These are phyloP conservation scores for Cercospora sp. DNA, from an alignment of 2,329 filamentous ascomycete genomes.

Conservation along the genomic window DNA sequence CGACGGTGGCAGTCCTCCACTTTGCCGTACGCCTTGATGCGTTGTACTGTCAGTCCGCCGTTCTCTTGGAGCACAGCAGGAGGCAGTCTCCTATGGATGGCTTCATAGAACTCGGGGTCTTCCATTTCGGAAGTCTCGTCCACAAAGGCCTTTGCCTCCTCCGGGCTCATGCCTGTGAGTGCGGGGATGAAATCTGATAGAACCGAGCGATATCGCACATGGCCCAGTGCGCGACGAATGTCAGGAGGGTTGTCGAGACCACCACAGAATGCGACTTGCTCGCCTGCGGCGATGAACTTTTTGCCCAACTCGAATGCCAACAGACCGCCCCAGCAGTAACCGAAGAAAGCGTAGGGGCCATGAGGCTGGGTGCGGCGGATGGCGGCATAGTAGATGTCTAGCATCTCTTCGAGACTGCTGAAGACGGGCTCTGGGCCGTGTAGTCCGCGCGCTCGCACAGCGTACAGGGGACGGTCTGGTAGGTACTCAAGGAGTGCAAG, in stretches of 20 bases:
- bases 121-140: conserved; percentile 20
- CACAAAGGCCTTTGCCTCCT: conserved; percentile 19
- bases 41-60: not conserved
- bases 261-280: conserved; percentile 47
- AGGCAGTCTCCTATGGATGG: not conserved
- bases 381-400: conserved; percentile 44
- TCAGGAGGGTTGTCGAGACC: conserved; percentile 53
- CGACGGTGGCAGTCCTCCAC: not conserved
- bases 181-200: conserved; percentile 25
- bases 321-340: conserved; percentile 55
- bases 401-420: conserved; percentile 42
- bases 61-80: not conserved
- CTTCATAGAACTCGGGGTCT: conserved; percentile 25
- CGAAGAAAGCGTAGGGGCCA: conserved; percentile 55
- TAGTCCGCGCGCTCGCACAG: conserved; percentile 49
- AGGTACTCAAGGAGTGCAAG: conserved; percentile 43
- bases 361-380: conserved; percentile 48
- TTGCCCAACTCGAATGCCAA: conserved; percentile 55
- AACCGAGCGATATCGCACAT: conserved; percentile 22
- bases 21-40: not conserved
- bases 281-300: conserved; percentile 40
- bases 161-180: conserved; percentile 20
- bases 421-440: conserved; percentile 44
- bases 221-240: conserved; percentile 39
- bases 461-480: conserved; percentile 49